Percentiles rank a stretch among this genome's conserved stretches.
Conservation (phyloP, 305 asterid genomes). For the Fraxinus latifolia region DNA sequence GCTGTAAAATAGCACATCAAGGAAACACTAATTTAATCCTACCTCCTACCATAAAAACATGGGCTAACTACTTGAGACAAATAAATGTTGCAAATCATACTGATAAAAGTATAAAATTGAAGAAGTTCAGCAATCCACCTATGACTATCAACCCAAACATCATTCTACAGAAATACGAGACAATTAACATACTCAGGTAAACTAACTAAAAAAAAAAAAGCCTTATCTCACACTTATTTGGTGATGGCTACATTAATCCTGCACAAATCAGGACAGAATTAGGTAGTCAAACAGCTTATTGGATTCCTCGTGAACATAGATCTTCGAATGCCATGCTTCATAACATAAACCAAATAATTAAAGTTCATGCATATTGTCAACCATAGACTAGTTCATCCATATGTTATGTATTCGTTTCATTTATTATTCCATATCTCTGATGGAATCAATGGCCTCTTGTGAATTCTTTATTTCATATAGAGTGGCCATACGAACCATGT, state of each 20-base stretch:
- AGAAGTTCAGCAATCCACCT: background rate
- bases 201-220: background rate
- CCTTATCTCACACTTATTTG: background rate
- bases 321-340: background rate
- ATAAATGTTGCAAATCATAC: background rate
- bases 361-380: background rate
- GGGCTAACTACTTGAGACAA: slow-evolving; percentile 9
- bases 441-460: background rate
- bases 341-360: background rate
- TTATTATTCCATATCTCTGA: background rate
- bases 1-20: slow-evolving; percentile 43
- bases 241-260: background rate
- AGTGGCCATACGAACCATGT: background rate
- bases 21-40: slow-evolving; percentile 14
- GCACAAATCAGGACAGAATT: background rate
- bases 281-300: background rate
- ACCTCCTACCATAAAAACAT: slow-evolving; percentile 11
- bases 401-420: background rate
- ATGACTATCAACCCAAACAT: background rate
- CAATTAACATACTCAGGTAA: background rate
- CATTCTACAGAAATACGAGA: background rate
- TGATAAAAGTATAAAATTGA: background rate
- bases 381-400: background rate
- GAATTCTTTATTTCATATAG: background rate
- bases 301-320: background rate